Evolutionary conservation across 768 basidiomycete species (phyloP).

Genomic region (Infundibulicybe gibba): DNA sequence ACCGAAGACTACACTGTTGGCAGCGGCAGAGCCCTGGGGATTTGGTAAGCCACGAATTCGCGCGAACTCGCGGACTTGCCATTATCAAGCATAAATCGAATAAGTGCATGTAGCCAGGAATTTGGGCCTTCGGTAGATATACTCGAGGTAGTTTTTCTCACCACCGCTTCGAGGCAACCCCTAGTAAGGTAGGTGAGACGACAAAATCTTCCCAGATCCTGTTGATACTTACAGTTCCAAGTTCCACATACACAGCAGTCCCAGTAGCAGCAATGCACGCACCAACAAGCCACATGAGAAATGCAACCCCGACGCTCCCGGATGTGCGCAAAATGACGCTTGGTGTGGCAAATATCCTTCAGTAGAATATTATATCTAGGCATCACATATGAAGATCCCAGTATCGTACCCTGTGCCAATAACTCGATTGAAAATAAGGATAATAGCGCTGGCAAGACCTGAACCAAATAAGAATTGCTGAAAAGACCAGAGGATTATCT

Average conservation of each 20-base stretch:
- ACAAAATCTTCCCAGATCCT: not conserved
- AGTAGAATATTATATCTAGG: not conserved
- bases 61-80: slow-evolving; percentile 27
- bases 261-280: slow-evolving; percentile 62
- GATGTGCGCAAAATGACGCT: slow-evolving; percentile 63
- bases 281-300: slow-evolving; percentile 71
- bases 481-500: not conserved
- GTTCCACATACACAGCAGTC: slow-evolving; percentile 70
- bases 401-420: slow-evolving; percentile 62
- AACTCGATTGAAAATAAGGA: slow-evolving; percentile 71
- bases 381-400: not conserved
- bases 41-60: not conserved
- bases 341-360: slow-evolving; percentile 69
- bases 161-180: slow-evolving; percentile 72
- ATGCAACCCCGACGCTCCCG: slow-evolving; percentile 66
- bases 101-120: slow-evolving; percentile 61
- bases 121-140: slow-evolving; percentile 56
- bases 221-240: slow-evolving; percentile 53
- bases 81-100: slow-evolving; percentile 57
- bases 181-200: slow-evolving; percentile 23
- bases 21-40: slow-evolving; percentile 53
- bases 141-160: slow-evolving; percentile 76
- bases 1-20: slow-evolving; percentile 63
- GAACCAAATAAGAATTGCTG: not conserved
- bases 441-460: slow-evolving; percentile 53